Percentiles rank a stretch among this genome's conserved stretches.
Conservation (phyloP, 2,329 filamentous ascomycete species). For the Hymenoscyphus fructigenus region DNA sequence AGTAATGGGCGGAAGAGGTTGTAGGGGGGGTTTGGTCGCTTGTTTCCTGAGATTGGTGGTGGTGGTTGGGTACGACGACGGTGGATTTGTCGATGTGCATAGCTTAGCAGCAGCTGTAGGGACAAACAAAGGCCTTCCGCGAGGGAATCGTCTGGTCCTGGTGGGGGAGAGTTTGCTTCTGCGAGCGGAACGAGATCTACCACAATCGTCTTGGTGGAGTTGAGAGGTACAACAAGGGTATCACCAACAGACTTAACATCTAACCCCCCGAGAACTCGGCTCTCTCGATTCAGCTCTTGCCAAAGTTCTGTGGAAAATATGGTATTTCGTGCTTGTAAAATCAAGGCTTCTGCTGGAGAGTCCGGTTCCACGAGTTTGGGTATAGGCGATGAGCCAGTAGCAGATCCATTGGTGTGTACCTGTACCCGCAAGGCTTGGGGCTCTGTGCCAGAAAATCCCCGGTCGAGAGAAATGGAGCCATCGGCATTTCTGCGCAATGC, state of each 20-base stretch:
- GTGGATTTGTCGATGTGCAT: constrained; percentile 76
- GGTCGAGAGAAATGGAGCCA: constrained; percentile 73
- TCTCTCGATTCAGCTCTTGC: constrained; percentile 83
- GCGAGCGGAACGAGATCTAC: constrained; percentile 67
- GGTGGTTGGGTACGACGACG: constrained; percentile 66
- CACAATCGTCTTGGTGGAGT: constrained; percentile 55
- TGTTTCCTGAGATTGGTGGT: constrained; percentile 49
- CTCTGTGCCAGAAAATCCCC: constrained; percentile 46
- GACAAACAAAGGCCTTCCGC: constrained; percentile 66
- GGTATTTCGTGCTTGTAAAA: constrained; percentile 74
- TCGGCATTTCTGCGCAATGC: constrained; percentile 73
- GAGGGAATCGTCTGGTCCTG: constrained; percentile 45
- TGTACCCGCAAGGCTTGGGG: constrained; percentile 66
- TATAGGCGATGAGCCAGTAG: constrained; percentile 56
- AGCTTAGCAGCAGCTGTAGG: constrained; percentile 73
- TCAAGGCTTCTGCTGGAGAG: constrained; percentile 62
- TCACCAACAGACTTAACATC: constrained; percentile 64
- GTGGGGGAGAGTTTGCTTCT: constrained; percentile 41
- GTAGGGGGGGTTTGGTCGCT: constrained; percentile 50
- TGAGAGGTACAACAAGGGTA: constrained; percentile 54
- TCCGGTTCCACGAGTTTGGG: constrained; percentile 56
- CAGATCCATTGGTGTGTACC: constrained; percentile 55
- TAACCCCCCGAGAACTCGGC: constrained; percentile 68
- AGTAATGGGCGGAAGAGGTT: constrained; percentile 58
- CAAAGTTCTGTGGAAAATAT: constrained; percentile 85